Percentiles rank a stretch among this genome's conserved stretches.
phyloP scores from a whole-genome alignment of 805 yeast species.

The Barnettozyma pratensis region DNA sequence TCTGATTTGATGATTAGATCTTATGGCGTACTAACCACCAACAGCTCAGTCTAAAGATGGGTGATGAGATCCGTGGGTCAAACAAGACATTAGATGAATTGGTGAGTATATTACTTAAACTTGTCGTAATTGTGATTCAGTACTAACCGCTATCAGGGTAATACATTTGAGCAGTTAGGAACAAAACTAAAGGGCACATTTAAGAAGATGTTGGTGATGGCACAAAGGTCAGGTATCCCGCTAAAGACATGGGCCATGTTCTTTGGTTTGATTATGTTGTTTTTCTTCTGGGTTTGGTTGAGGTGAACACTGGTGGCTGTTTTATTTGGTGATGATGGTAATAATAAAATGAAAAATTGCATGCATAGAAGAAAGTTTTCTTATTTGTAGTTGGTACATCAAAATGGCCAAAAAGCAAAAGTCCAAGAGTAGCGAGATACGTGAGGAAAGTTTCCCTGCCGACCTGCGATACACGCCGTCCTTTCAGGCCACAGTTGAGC shows the following conservation, averaged over 20 bases:
- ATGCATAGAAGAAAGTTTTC: too few relatives aligned
- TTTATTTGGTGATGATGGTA: not conserved
- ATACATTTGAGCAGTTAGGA: constrained; percentile 43
- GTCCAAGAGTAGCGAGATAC: not conserved
- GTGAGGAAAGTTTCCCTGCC: constrained; percentile 2
- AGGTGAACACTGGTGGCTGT: not conserved
- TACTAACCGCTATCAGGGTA: constrained; percentile 16
- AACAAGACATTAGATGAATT: constrained; percentile 39
- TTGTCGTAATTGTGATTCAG: too few relatives aligned
- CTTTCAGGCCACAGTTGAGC: constrained; percentile 2
- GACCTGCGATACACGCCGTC: constrained; percentile 5
- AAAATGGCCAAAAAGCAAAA: not conserved
- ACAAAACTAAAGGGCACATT: constrained; percentile 46
- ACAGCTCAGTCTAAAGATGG: constrained; percentile 49
- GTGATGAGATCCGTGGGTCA: constrained; percentile 57
- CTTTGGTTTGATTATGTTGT: constrained; percentile 41
- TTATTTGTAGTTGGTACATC: too few relatives aligned
- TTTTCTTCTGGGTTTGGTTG: constrained; percentile 47
- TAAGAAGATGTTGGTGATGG: constrained; percentile 57
- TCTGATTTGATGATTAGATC: not conserved
- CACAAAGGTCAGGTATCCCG: constrained; percentile 57
- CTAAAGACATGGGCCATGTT: constrained; percentile 56
- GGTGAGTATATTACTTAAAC: constrained; percentile 10
- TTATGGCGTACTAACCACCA: not conserved
- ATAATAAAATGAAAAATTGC: not conserved